phyloP scores from a whole-genome alignment of 345 rosid genomes.

The Adansonia digitata region DNA sequence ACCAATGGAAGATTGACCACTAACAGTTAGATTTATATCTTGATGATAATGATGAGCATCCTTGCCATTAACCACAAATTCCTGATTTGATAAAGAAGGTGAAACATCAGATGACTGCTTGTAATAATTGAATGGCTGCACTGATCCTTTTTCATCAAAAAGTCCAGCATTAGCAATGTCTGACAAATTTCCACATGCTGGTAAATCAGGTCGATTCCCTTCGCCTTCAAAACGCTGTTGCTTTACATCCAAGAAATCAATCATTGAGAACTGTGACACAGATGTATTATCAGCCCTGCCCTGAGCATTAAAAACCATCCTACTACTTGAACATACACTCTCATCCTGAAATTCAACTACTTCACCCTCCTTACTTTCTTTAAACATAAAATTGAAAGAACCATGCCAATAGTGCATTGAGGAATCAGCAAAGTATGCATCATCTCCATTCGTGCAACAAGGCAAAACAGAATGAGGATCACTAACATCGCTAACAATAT shows the following conservation, averaged over 20 bases:
- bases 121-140: conserved; percentile 21
- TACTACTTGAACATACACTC: conserved; percentile 30
- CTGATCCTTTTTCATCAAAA: conserved; percentile 19
- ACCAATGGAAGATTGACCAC: conserved; percentile 18
- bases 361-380: conserved; percentile 39
- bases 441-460: conserved; percentile 25
- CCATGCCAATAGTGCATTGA: conserved; percentile 9
- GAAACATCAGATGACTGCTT: conserved; percentile 24
- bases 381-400: conserved; percentile 28
- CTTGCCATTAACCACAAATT: conserved; percentile 15
- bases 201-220: conserved; percentile 22
- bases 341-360: conserved; percentile 31
- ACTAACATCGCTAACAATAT: conserved; percentile 28
- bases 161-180: conserved; percentile 27
- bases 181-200: conserved; percentile 23
- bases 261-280: conserved; percentile 26
- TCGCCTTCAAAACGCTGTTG: conserved; percentile 30
- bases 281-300: conserved; percentile 25
- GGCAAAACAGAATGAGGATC: conserved; percentile 28
- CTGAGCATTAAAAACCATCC: conserved; percentile 29
- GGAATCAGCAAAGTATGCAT: conserved; percentile 23
- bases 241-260: conserved; percentile 32
- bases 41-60: conserved; percentile 24
- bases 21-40: conserved; percentile 26
- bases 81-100: conserved; percentile 19